Evolutionary conservation across 306 rosid genomes (phyloP).

Genomic region (Gynostemma pentaphyllum): DNA sequence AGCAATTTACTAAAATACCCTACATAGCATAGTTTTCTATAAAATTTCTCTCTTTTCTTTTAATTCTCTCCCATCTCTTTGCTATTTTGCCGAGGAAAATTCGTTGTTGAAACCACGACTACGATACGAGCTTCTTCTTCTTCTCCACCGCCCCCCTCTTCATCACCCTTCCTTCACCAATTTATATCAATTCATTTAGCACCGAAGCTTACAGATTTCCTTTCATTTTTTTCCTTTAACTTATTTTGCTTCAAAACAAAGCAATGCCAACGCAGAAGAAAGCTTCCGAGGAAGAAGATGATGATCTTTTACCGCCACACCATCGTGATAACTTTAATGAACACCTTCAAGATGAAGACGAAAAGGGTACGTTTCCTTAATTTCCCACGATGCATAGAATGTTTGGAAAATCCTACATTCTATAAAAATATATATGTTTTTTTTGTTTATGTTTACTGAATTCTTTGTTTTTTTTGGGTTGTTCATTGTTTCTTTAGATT

Average conservation of each 20-base stretch:
- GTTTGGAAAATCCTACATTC: slow-evolving; percentile 4
- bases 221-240: background rate
- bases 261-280: slow-evolving; percentile 75
- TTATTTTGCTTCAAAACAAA: slow-evolving; percentile 15
- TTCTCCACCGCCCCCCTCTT: background rate
- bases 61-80: too few species aligned
- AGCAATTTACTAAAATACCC: background rate
- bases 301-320: slow-evolving; percentile 21
- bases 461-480: slow-evolving; percentile 17
- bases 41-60: too few species aligned
- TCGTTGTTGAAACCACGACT: background rate
- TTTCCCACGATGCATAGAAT: background rate
- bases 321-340: slow-evolving; percentile 18
- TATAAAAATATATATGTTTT: slow-evolving; percentile 7
- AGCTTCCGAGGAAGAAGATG: slow-evolving; percentile 22
- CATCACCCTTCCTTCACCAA: background rate
- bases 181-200: too few species aligned
- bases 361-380: slow-evolving; percentile 30
- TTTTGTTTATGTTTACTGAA: slow-evolving; percentile 6
- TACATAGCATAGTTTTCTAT: too few species aligned
- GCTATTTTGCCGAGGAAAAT: slow-evolving; percentile 5
- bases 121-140: background rate
- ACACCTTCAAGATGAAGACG: slow-evolving; percentile 25
- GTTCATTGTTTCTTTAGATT: slow-evolving; percentile 28
- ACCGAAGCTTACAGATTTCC: background rate